Evolutionary conservation across 805 yeast species (phyloP).

Genomic region (Pichia cabralensis): DNA sequence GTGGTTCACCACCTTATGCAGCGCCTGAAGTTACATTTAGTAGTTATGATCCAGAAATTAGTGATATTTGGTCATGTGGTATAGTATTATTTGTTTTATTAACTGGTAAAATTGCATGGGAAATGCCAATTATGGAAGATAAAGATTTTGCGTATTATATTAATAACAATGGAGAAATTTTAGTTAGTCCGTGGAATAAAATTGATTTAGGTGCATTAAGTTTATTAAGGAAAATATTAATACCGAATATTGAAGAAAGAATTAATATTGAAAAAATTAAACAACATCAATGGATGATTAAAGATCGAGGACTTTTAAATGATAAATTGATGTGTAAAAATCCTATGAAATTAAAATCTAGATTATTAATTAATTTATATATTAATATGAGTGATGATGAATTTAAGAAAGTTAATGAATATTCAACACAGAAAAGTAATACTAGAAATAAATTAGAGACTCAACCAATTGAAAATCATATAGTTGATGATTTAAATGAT

Average conservation of each 20-base stretch:
- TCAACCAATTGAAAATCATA: constrained; percentile 33
- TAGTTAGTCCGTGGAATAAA: constrained; percentile 44
- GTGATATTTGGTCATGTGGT: constrained; percentile 68
- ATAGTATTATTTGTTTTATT: constrained; percentile 50
- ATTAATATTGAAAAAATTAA: constrained; percentile 31
- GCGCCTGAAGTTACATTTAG: constrained; percentile 60
- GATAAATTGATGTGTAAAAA: constrained; percentile 42
- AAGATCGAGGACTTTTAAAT: constrained; percentile 33
- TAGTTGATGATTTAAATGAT: constrained; percentile 29
- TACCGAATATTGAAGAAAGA: constrained; percentile 38
- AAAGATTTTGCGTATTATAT: constrained; percentile 28
- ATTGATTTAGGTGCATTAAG: constrained; percentile 41
- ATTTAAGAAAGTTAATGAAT: constrained; percentile 23
- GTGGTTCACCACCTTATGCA: constrained; percentile 71
- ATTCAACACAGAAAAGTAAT: constrained; percentile 15
- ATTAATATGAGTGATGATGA: constrained; percentile 45
- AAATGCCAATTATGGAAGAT: constrained; percentile 44
- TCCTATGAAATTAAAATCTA: constrained; percentile 40
- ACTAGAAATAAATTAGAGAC: constrained; percentile 25
- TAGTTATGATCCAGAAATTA: constrained; percentile 42
- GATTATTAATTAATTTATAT: constrained; percentile 40
- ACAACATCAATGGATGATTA: constrained; percentile 47
- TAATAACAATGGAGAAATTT: constrained; percentile 35
- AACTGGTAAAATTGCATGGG: constrained; percentile 68
- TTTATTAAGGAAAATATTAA: constrained; percentile 41